Conservation (phyloP, 2,329 filamentous ascomycete species). For the Diplodia seriata region DNA sequence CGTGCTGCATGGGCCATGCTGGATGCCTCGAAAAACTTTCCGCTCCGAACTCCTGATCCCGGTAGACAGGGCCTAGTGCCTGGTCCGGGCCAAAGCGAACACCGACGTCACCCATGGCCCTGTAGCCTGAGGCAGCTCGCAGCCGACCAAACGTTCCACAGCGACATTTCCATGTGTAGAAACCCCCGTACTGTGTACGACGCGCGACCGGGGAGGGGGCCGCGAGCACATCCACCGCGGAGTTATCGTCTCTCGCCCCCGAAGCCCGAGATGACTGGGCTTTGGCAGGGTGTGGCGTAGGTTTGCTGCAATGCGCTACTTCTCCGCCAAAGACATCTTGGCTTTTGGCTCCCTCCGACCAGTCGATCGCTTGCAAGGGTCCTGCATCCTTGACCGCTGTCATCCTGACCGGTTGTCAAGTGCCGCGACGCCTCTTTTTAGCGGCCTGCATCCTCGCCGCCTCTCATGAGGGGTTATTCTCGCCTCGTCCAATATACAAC, state of each 20-base stretch:
- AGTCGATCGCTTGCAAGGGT: conserved; percentile 24
- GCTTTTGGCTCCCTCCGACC: conserved; percentile 14
- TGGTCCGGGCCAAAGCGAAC: conserved; percentile 15
- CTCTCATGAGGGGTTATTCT: conserved; percentile 25
- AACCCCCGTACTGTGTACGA: no score
- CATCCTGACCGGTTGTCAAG: conserved; percentile 7
- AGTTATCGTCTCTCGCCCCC: conserved; percentile 13
- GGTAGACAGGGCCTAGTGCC: conserved; percentile 23
- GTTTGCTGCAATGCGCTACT: conserved; percentile 14
- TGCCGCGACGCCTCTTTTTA: conserved; percentile 29
- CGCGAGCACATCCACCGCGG: neutral
- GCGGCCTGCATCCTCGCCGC: conserved; percentile 19
- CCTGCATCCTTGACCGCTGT: conserved; percentile 21
- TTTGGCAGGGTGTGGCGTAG: conserved; percentile 25
- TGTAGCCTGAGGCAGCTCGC: conserved; percentile 2
- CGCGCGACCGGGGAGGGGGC: neutral
- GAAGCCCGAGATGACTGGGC: conserved; percentile 18
- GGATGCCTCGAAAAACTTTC: neutral
- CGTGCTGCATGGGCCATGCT: conserved; percentile 11
- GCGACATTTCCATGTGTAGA: neutral
- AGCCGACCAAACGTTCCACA: conserved; percentile 20
- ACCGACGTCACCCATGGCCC: conserved; percentile 18
- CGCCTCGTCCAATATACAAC: conserved; percentile 27
- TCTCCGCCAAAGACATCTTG: conserved; percentile 13
- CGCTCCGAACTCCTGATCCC: conserved; percentile 7